phyloP scores from a whole-genome alignment of 176 grass and related monocot species.

The Poa annua region DNA sequence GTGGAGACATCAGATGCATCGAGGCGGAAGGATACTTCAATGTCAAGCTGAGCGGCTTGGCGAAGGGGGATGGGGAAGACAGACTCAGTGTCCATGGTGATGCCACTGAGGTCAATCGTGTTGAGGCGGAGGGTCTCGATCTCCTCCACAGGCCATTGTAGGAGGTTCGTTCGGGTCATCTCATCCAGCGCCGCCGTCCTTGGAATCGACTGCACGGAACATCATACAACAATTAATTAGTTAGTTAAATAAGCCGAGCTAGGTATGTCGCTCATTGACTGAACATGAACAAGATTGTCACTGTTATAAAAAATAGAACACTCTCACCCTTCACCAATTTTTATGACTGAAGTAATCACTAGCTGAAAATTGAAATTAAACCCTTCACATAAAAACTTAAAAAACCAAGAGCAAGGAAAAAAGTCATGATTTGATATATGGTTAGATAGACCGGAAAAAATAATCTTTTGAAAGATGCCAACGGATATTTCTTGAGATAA shows the following conservation, averaged over 20 bases:
- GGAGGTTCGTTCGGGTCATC: slow-evolving; percentile 3
- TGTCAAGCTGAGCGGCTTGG: slow-evolving; percentile 15
- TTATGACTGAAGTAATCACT: too few relatives aligned
- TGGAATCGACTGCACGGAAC: neutral
- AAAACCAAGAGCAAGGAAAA: too few relatives aligned
- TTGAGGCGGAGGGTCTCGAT: slow-evolving; percentile 6
- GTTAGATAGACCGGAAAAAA: too few relatives aligned
- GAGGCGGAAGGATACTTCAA: neutral
- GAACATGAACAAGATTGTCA: neutral
- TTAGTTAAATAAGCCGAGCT: neutral
- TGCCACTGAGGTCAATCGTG: neutral
- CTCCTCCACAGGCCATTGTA: slow-evolving; percentile 11
- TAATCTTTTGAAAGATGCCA: too few relatives aligned
- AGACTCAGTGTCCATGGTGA: neutral
- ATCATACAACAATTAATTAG: neutral
- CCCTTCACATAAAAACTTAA: too few relatives aligned
- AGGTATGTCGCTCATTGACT: neutral
- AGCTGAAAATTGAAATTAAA: too few relatives aligned
- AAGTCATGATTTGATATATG: too few relatives aligned
- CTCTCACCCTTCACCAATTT: neutral
- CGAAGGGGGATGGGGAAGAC: neutral
- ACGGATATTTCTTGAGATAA: too few relatives aligned
- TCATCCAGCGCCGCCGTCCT: neutral
- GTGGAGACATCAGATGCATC: neutral
- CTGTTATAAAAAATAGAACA: neutral